Evolutionary conservation across 1,139 yeast genomes (phyloP), one percentile per base, ranked within the genome.

Genomic region (Suhomyces bribrorum): DNA sequence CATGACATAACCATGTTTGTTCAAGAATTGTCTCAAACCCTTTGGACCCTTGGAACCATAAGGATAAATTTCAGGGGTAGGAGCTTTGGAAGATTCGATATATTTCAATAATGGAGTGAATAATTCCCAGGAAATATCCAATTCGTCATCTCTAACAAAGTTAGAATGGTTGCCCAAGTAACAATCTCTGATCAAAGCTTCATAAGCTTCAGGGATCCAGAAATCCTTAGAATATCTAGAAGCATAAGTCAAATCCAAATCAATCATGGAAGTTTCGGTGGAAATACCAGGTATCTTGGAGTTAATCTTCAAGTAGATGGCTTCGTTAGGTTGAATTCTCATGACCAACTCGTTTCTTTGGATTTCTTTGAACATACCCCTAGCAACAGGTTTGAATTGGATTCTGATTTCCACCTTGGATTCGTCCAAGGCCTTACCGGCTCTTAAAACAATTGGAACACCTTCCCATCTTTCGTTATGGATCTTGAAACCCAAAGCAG

Each of bases 171-270:
- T 95, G 43, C 95, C 98, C 53, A 81, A 76, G 59, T 84, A 70
- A 47, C 92, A 86, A 64, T 94, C 98, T 63, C 95, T 80, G 53
- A 92, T 87, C 54, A 92, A 80, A 2, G 96, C 86, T 70, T 94
- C 98, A 65, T 92, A 92, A 34, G 97, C 98, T 72, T 90, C 97
- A 36, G 98, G 97, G 56, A 92, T 90, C 86, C 90, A 85, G 67
- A 88, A 85, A 58, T 88, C 85, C 50, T 86, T 73, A 18, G 77
- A 71, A 70, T 85, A 94, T 59, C 97, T 81, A 37, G 76, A 75
- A 42, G 84, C 71, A 64, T 92, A 92, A 31, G 95, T 86, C 60
- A 94, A 75, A 61, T 90, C 96, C 57, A 94, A 77, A 60, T 90
- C 97, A 24, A 96, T 87, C 48, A 86, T 77, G 29, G 90, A 80